These are phyloP conservation scores for Kluyveromyces sp. DNA, from an alignment of 1,139 yeast species.

Conservation along the genomic window DNA sequence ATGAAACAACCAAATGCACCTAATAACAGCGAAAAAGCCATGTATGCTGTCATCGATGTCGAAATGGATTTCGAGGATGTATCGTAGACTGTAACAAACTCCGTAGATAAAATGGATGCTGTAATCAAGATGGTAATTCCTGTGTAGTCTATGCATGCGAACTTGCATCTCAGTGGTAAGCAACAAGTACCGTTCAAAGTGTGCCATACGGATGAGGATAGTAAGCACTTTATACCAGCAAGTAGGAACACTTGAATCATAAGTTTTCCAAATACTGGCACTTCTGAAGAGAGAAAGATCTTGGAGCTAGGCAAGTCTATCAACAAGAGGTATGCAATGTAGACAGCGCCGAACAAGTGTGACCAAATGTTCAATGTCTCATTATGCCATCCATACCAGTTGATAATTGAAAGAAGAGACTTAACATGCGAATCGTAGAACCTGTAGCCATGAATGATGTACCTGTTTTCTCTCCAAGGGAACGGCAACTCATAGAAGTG, in stretches of 20 bases:
- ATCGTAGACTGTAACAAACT: slow-evolving; percentile 68
- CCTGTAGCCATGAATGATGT: slow-evolving; percentile 76
- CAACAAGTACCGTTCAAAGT: slow-evolving; percentile 78
- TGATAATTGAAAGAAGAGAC: slow-evolving; percentile 37
- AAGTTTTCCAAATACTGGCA: slow-evolving; percentile 35
- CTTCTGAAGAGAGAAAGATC: slow-evolving; percentile 34
- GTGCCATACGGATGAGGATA: slow-evolving; percentile 85
- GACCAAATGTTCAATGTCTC: slow-evolving; percentile 95
- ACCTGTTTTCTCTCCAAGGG: slow-evolving; percentile 91
- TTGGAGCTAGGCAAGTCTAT: slow-evolving; percentile 55
- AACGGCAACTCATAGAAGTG: slow-evolving; percentile 85
- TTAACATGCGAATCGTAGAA: slow-evolving; percentile 60
- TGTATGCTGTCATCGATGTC: slow-evolving; percentile 39
- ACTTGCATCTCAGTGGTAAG: slow-evolving; percentile 54
- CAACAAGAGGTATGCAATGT: slow-evolving; percentile 50
- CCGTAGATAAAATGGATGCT: slow-evolving; percentile 83
- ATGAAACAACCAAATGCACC: slow-evolving; percentile 69
- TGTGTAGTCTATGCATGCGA: slow-evolving; percentile 92
- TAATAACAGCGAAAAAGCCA: slow-evolving; percentile 54
- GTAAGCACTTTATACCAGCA: slow-evolving; percentile 70
- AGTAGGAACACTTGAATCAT: slow-evolving; percentile 57
- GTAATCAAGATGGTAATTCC: slow-evolving; percentile 89
- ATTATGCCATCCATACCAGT: slow-evolving; percentile 55
- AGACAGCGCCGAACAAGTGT: slow-evolving; percentile 63
- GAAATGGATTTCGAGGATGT: slow-evolving; percentile 37